Evolutionary conservation across 2,329 filamentous ascomycete genomes (phyloP).

Genomic region (Kalmusia sp.): DNA sequence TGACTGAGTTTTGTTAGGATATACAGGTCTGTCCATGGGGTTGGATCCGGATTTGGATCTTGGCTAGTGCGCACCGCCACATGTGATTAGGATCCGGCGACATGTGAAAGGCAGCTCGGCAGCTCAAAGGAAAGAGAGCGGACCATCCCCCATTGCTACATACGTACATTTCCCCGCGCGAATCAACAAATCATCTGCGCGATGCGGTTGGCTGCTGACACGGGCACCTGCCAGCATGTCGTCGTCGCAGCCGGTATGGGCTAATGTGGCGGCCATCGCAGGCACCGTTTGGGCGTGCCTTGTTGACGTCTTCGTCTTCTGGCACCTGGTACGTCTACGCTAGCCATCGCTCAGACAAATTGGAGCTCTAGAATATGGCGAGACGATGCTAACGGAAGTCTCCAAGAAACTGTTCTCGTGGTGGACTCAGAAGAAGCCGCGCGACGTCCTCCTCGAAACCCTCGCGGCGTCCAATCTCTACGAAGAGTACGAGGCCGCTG

Average conservation of each 20-base stretch:
- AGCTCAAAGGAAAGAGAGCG: too few relatives aligned
- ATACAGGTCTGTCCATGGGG: too few relatives aligned
- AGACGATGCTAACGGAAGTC: slow-evolving; percentile 24
- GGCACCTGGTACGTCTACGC: slow-evolving; percentile 45
- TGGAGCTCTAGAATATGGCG: not conserved
- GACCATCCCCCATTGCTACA: slow-evolving; percentile 3
- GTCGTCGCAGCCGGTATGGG: slow-evolving; percentile 1
- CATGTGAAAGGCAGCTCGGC: slow-evolving; percentile 5
- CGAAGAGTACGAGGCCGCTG: slow-evolving; percentile 88
- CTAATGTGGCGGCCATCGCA: slow-evolving; percentile 21
- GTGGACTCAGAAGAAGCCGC: slow-evolving; percentile 70
- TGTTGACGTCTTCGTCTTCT: slow-evolving; percentile 49
- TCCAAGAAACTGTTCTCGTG: slow-evolving; percentile 71
- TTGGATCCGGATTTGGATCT: too few relatives aligned
- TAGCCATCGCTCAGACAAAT: too few relatives aligned
- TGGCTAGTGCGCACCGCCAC: slow-evolving; percentile 1
- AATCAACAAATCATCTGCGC: slow-evolving; percentile 8
- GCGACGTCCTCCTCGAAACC: slow-evolving; percentile 69
- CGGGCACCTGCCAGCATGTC: slow-evolving; percentile 3
- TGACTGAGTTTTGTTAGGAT: too few relatives aligned
- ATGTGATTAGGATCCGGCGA: not conserved
- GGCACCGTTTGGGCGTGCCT: slow-evolving; percentile 41
- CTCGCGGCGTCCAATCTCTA: slow-evolving; percentile 73
- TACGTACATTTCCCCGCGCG: not conserved
- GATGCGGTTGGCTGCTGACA: not conserved